These are phyloP conservation scores for Macrocybe gigantea DNA, from an alignment of 768 basidiomycete genomes.

Conservation along the genomic window DNA sequence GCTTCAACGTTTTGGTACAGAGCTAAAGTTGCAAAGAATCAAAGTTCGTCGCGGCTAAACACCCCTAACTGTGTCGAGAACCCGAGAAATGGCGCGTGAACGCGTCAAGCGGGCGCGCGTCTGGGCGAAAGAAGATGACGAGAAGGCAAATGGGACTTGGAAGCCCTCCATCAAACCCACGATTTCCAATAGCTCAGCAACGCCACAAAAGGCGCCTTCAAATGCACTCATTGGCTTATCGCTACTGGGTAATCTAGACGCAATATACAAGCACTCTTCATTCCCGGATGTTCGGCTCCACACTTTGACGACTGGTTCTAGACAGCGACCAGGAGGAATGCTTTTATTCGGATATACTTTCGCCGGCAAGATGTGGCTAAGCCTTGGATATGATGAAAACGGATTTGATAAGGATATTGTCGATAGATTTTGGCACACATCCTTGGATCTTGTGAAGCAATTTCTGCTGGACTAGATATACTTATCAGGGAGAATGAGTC, in stretches of 20 bases:
- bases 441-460: conserved; percentile 50
- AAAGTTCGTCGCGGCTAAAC: conserved; percentile 66
- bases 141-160: conserved; percentile 40
- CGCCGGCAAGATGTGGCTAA: conserved; percentile 70
- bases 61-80: conserved; percentile 54
- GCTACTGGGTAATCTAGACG: conserved; percentile 80
- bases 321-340: conserved; percentile 76
- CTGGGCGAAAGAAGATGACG: conserved; percentile 77
- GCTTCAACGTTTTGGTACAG: conserved; percentile 66
- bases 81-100: conserved; percentile 58
- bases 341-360: conserved; percentile 81
- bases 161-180: conserved; percentile 16
- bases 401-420: conserved; percentile 62
- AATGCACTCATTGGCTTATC: conserved; percentile 72
- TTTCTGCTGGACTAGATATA: conserved; percentile 28
- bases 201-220: conserved; percentile 39
- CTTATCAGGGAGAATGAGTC: too few species aligned
- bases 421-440: conserved; percentile 61
- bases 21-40: conserved; percentile 59
- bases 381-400: conserved; percentile 74
- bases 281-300: conserved; percentile 60
- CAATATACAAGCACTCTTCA: conserved; percentile 63
- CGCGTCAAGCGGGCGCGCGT: conserved; percentile 52
- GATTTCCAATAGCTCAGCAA: conserved; percentile 8
- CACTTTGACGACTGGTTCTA: conserved; percentile 75